Evolutionary conservation across 2,329 filamentous ascomycete species (phyloP), one percentile per base, ranked within the genome.

Genomic region (Periconia sp.): DNA sequence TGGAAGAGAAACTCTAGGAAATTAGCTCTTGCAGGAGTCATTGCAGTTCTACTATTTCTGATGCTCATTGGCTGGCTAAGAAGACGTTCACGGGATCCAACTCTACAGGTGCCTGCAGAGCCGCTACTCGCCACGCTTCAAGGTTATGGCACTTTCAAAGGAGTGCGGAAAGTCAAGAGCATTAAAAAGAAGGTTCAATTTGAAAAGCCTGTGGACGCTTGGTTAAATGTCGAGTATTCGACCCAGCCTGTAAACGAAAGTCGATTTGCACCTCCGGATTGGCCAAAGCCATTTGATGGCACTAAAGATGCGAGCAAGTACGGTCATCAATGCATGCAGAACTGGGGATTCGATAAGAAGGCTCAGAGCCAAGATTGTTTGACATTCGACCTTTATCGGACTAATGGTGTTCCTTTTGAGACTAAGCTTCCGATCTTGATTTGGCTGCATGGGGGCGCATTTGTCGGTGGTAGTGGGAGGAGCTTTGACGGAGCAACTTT

Each of bases 211-310:
- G 69, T 78, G 2, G 73, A 78, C 47, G 75, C 76, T 0, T 79
- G 75, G 76, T 59, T 78, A 5, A 74, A 74, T 2, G 70, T 78
- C 22, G 72, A 76, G 51, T 79, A 77, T 35, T 68, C 76, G 0
- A 74, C 73, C 0, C 67, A 67, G 40, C 65, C 65, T 21, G 52
- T 69, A 1, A 73, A 70, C 4, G 58, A 71, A 3, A 48, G 58
- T 11, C 72, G 76, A 6, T 78, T 78, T 41, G 59, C 56, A 10
- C 64, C 72, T 0, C 63, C 75, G 15, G 60, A 66, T 16, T 73
- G 67, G 68, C 75, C 76, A 0, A 48, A 50, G 4, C 50, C 65
- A 1, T 77, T 78, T 33, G 57, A 69, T 2, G 75, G 73, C 0
- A 59, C 69, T 6, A 71, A 66, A 43, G 48, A 60, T 2, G 75